A percentile compares a stretch with the other conserved stretches of the same genome.
Conservation (phyloP, 495 filamentous ascomycete genomes). For the Stereocaulon alpinum region DNA sequence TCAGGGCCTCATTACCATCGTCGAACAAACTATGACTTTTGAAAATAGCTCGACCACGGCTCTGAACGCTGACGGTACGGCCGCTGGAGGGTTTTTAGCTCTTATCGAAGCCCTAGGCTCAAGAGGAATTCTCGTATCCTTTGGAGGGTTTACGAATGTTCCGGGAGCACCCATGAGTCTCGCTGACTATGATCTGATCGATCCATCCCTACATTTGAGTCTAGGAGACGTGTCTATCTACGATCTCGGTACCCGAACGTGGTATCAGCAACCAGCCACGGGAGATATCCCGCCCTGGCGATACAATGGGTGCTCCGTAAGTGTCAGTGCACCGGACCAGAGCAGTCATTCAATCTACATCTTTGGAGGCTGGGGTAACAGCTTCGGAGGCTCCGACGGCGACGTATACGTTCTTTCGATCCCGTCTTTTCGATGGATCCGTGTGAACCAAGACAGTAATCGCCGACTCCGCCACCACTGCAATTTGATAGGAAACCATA, state of each 20-base stretch:
- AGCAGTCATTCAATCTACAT: constrained; percentile 21
- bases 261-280: constrained; percentile 14
- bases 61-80: constrained; percentile 15
- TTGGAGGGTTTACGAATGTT: constrained; percentile 14
- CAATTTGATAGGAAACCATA: constrained; percentile 7
- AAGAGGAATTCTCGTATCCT: constrained; percentile 9
- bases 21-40: constrained; percentile 4
- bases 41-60: constrained; percentile 10
- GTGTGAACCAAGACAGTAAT: constrained; percentile 14
- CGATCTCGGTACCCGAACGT: constrained; percentile 9
- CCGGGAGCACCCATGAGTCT: background rate
- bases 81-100: constrained; percentile 7
- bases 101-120: constrained; percentile 13
- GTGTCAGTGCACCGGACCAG: constrained; percentile 14
- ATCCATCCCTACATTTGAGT: constrained; percentile 7
- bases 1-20: constrained; percentile 13
- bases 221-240: constrained; percentile 15
- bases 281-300: constrained; percentile 18
- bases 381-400: constrained; percentile 8
- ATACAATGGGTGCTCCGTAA: constrained; percentile 13
- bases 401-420: constrained; percentile 19
- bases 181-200: background rate
- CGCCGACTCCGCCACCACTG: constrained; percentile 13
- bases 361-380: constrained; percentile 16
- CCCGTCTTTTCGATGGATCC: constrained; percentile 18